These are phyloP conservation scores for Chloris gayana DNA, from an alignment of 176 grass and related monocot genomes.

Conservation along the genomic window DNA sequence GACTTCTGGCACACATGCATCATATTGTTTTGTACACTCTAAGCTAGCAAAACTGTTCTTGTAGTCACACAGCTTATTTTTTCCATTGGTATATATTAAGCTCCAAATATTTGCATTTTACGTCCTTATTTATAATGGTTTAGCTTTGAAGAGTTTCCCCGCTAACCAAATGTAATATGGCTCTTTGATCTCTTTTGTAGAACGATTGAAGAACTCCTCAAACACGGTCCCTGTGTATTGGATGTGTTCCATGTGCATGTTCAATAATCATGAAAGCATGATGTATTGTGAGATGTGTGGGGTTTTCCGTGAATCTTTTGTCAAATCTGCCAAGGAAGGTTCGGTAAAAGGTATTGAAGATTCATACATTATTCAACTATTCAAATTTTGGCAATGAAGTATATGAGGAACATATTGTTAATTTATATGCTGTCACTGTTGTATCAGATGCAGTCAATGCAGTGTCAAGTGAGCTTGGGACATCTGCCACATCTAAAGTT, in stretches of 20 bases:
- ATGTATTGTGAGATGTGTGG: slow-evolving; percentile 88
- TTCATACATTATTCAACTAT: slow-evolving; percentile 13
- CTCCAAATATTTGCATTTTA: slow-evolving; percentile 18
- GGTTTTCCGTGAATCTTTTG: slow-evolving; percentile 71
- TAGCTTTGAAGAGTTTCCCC: slow-evolving; percentile 15
- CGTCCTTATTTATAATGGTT: slow-evolving; percentile 11
- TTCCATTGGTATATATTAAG: background rate
- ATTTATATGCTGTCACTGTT: slow-evolving; percentile 34
- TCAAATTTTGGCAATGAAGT: slow-evolving; percentile 23
- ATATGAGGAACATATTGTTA: slow-evolving; percentile 21
- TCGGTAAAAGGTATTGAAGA: slow-evolving; percentile 54
- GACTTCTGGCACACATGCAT: slow-evolving; percentile 5
- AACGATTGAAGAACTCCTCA: slow-evolving; percentile 46
- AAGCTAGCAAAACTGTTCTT: slow-evolving; percentile 15
- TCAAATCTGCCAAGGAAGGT: slow-evolving; percentile 73
- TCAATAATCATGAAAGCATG: slow-evolving; percentile 75
- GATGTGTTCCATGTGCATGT: slow-evolving; percentile 80
- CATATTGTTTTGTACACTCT: slow-evolving; percentile 8
- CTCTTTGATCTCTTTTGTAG: slow-evolving; percentile 46
- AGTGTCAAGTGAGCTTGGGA: slow-evolving; percentile 40
- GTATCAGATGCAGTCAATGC: slow-evolving; percentile 44
- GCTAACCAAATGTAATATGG: slow-evolving; percentile 15
- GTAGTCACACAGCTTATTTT: background rate
- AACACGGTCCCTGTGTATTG: slow-evolving; percentile 56
- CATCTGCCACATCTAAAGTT: slow-evolving; percentile 44